Conservation (phyloP, 1,139 yeast genomes). For the Suhomyces maxii region DNA sequence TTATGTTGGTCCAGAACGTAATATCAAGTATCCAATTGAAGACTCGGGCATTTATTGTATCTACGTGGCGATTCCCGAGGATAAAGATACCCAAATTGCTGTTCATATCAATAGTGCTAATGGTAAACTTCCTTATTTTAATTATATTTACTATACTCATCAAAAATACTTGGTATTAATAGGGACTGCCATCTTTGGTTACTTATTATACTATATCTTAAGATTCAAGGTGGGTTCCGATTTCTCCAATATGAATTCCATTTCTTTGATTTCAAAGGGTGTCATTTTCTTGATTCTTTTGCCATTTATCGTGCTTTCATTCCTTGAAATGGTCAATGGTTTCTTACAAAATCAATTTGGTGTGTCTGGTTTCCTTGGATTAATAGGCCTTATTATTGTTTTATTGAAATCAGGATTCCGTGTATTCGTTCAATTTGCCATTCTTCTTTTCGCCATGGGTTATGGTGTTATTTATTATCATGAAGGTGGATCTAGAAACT, state of each 20-base stretch:
- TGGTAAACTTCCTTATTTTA: constrained; percentile 28
- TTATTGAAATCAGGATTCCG: background rate
- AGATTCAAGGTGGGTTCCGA: constrained; percentile 30
- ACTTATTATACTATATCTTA: constrained; percentile 30
- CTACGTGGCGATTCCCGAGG: constrained; percentile 29
- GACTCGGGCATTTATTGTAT: constrained; percentile 37
- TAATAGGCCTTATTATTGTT: constrained; percentile 15
- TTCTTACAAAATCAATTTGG: constrained; percentile 21
- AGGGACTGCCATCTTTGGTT: constrained; percentile 20
- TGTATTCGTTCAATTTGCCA: constrained; percentile 11
- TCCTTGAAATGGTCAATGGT: constrained; percentile 14
- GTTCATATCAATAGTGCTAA: constrained; percentile 24
- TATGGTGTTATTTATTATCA: constrained; percentile 40
- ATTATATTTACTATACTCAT: constrained; percentile 23
- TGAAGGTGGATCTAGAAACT: constrained; percentile 26
- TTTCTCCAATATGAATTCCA: constrained; percentile 31
- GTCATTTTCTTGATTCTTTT: constrained; percentile 31
- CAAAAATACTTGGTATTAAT: constrained; percentile 18
- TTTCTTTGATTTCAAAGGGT: constrained; percentile 36
- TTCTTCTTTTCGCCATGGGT: constrained; percentile 40
- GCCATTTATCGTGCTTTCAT: constrained; percentile 21
- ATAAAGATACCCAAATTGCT: constrained; percentile 17
- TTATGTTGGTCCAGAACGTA: constrained; percentile 10
- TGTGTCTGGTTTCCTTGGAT: constrained; percentile 17
- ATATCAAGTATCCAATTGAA: constrained; percentile 17